phyloP scores from a whole-genome alignment of 2,329 filamentous ascomycete genomes.

The Fusarium camptoceras region DNA sequence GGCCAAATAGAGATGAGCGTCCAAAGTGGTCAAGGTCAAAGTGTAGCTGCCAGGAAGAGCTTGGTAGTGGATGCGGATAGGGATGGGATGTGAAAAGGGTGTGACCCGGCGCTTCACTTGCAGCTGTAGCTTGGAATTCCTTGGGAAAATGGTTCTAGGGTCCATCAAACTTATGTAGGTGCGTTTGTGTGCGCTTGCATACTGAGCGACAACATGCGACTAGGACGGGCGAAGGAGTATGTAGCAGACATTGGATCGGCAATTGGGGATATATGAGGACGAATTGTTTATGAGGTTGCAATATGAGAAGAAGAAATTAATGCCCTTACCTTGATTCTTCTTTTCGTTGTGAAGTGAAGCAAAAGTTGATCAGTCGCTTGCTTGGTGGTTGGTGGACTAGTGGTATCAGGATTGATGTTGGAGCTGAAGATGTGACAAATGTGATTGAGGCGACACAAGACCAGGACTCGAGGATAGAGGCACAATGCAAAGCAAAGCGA shows the following conservation, averaged over 20 bases:
- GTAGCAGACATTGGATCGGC: slow-evolving; percentile 22
- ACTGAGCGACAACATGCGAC: slow-evolving; percentile 37
- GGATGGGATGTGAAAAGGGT: slow-evolving; percentile 46
- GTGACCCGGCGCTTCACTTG: slow-evolving; percentile 51
- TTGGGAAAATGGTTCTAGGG: slow-evolving; percentile 38
- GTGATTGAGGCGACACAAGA: slow-evolving; percentile 41
- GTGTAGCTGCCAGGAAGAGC: slow-evolving; percentile 38
- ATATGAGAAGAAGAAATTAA: slow-evolving; percentile 2
- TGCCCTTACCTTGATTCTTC: slow-evolving; percentile 18
- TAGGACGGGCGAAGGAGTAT: slow-evolving; percentile 18
- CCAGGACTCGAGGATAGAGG: slow-evolving; percentile 9
- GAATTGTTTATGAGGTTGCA: neutral
- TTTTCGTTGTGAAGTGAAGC: slow-evolving; percentile 4
- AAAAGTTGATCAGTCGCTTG: slow-evolving; percentile 28
- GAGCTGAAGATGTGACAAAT: slow-evolving; percentile 44
- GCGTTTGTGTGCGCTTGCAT: slow-evolving; percentile 31
- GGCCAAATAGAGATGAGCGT: slow-evolving; percentile 44
- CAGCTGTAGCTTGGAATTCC: slow-evolving; percentile 47
- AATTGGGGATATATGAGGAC: slow-evolving; percentile 8
- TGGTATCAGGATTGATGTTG: slow-evolving; percentile 28
- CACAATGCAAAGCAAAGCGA: slow-evolving; percentile 28
- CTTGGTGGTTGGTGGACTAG: slow-evolving; percentile 37
- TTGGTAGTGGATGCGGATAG: slow-evolving; percentile 43
- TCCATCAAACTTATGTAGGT: slow-evolving; percentile 30
- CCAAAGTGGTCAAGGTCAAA: slow-evolving; percentile 37